Evolutionary conservation across 139 green algal species (phyloP).

Genomic region (Spirogloea muscicola): DNA sequence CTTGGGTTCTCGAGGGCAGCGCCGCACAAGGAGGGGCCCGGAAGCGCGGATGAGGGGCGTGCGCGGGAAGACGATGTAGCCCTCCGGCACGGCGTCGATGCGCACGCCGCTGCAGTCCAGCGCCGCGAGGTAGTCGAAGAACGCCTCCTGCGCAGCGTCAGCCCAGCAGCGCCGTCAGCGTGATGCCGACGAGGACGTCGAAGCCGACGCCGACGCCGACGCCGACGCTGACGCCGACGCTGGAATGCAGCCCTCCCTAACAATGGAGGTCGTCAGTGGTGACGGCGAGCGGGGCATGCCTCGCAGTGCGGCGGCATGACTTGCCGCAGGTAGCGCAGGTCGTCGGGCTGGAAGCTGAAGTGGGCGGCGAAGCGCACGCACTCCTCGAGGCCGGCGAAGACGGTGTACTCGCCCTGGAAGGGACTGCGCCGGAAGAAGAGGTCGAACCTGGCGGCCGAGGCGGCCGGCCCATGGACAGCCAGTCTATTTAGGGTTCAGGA

Average conservation of each 20-base stretch:
- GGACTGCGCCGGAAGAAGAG: conserved; percentile 51
- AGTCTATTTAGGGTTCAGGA: no score
- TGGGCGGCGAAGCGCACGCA: conserved; percentile 40
- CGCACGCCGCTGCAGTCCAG: conserved; percentile 33
- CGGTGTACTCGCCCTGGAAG: conserved; percentile 50
- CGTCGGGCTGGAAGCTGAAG: conserved; percentile 39
- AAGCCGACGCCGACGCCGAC: no score
- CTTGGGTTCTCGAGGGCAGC: no score
- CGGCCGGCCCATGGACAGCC: no score
- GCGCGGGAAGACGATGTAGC: conserved; percentile 48
- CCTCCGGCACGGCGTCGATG: conserved; percentile 40
- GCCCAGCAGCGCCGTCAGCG: no score
- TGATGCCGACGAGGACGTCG: no score
- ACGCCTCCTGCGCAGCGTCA: conserved; percentile 46
- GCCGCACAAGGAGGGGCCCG: conserved; percentile 42
- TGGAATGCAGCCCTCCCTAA: no score
- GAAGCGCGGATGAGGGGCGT: conserved; percentile 48
- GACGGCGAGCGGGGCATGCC: no score
- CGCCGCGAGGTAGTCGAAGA: conserved; percentile 45
- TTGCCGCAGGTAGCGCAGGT: conserved; percentile 37
- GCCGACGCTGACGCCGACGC: no score
- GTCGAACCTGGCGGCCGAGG: conserved; percentile 50
- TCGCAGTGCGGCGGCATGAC: conserved; percentile 30
- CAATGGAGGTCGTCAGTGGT: no score
- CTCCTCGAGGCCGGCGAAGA: conserved; percentile 53